phyloP scores from a whole-genome alignment of 495 filamentous ascomycete genomes.

The Elasticomyces elasticus region DNA sequence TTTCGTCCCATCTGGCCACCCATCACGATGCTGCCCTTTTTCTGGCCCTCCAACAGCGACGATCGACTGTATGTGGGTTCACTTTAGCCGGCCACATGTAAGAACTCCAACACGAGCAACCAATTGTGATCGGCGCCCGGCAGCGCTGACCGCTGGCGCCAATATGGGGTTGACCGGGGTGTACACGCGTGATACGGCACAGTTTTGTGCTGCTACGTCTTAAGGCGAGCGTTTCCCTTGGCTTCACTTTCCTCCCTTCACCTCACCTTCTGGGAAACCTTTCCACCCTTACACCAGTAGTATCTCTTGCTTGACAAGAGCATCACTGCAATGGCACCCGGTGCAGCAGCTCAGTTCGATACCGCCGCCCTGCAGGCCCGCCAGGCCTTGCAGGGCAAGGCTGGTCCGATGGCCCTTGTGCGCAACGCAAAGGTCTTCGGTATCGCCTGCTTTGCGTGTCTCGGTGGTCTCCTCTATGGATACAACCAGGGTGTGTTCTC shows the following conservation, averaged over 20 bases:
- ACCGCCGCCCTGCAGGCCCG: slow-evolving; percentile 57
- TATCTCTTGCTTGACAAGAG: not conserved
- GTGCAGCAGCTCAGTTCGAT: slow-evolving; percentile 34
- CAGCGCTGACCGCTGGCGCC: not conserved
- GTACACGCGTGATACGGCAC: not conserved
- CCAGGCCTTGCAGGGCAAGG: slow-evolving; percentile 51
- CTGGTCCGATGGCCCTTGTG: slow-evolving; percentile 53
- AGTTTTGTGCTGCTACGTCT: not conserved
- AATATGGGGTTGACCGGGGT: not conserved
- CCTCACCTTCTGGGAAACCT: not conserved
- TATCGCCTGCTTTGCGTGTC: slow-evolving; percentile 65
- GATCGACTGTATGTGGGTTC: not conserved
- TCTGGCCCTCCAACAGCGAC: not conserved
- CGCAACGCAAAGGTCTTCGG: slow-evolving; percentile 63
- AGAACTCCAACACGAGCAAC: not conserved
- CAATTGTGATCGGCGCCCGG: not conserved
- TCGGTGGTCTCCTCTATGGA: slow-evolving; percentile 50
- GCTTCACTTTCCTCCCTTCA: not conserved
- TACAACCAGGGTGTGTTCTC: slow-evolving; percentile 77
- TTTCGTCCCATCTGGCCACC: not conserved
- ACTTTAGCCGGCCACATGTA: not conserved
- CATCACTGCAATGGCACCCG: slow-evolving; percentile 29
- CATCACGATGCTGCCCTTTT: not conserved
- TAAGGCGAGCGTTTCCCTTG: not conserved
- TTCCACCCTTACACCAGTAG: not conserved